Evolutionary conservation across 257 asterid species (phyloP), one percentile per base, ranked within the genome.

Genomic region (Handroanthus guayacan): DNA sequence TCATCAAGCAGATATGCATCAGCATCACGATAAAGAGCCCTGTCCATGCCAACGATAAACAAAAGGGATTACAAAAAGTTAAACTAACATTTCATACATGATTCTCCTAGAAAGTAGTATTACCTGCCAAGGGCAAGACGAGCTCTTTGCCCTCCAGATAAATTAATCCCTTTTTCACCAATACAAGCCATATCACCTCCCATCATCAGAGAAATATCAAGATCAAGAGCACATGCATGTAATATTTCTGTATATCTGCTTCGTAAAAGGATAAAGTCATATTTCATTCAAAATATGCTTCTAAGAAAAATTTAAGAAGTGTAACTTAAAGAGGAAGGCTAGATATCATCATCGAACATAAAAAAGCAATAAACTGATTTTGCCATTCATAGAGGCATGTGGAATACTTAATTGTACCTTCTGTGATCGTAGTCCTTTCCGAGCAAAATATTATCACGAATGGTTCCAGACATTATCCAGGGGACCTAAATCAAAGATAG

Each of bases 91-190:
- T 76, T 61, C 57, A 44, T 44, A 50, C 62, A 79, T 76, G 66
- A 56, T 63, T 69, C 79, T 60, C 47, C 36, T 3, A 67, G 67
- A 18, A 62, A 63, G 70, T 48, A 67, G 70, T 48, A 67, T 57
- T 83, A 95, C 99, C 98, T 88, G 47, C 97, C 99, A 71, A 94
- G 93, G 44, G 97, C 96, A 75, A 93, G 88, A 80, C 98, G 97
- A 71, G 97, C 94, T 81, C 89, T 81, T 87, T 93, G 98, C 69
- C 98, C 98, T 56, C 97, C 98, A 45, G 98, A 93, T 78, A 93
- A 87, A 64, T 90, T 93, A 75, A 83, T 73, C 80, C 99, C 99
- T 84, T 94, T 92, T 84, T 92, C 99, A 48, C 99, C 98, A 79
- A 92, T 84, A 77, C 74, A 80, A 75, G 98, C 90, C 96, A 88